A percentile compares a stretch with the other conserved stretches of the same genome.
phyloP scores from a whole-genome alignment of 345 rosid genomes.

The Jatropha curcas region DNA sequence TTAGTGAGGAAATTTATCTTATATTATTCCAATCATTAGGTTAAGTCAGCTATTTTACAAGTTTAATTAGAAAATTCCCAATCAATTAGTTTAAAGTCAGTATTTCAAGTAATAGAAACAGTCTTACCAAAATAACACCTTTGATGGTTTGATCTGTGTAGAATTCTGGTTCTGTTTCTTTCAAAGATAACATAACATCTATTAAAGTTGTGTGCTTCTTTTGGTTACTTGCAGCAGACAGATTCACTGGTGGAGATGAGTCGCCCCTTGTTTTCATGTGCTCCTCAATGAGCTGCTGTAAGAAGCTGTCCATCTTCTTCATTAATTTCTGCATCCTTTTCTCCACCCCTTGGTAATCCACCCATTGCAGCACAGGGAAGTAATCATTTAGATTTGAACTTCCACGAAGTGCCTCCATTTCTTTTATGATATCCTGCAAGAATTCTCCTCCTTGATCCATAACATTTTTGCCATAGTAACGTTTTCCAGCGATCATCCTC shows the following conservation, averaged over 20 bases:
- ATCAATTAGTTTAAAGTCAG: too few relatives aligned
- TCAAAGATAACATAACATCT: conserved; percentile 13
- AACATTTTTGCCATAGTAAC: conserved; percentile 1
- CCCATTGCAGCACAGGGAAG: conserved; percentile 11
- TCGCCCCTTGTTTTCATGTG: background rate
- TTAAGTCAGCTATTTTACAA: too few relatives aligned
- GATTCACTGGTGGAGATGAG: background rate
- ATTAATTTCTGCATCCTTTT: conserved; percentile 12
- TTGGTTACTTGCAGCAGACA: background rate
- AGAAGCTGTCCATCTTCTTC: conserved; percentile 9
- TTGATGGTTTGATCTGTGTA: conserved; percentile 16
- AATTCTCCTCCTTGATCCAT: conserved; percentile 4
- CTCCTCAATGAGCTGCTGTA: conserved; percentile 12
- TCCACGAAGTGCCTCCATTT: conserved; percentile 15
- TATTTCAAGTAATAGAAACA: too few relatives aligned
- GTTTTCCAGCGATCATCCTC: conserved; percentile 24
- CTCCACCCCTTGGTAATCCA: conserved; percentile 11
- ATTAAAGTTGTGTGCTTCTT: conserved; percentile 3
- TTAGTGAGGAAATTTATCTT: too few relatives aligned
- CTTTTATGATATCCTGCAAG: conserved; percentile 7
- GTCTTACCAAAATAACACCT: conserved; percentile 15
- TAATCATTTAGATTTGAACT: conserved; percentile 15
- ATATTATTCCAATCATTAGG: too few relatives aligned
- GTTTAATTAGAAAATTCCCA: too few relatives aligned
- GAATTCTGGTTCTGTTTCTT: conserved; percentile 16